Conservation (phyloP, 1,284 basidiomycete genomes). For the Takashimella tepidaria region DNA sequence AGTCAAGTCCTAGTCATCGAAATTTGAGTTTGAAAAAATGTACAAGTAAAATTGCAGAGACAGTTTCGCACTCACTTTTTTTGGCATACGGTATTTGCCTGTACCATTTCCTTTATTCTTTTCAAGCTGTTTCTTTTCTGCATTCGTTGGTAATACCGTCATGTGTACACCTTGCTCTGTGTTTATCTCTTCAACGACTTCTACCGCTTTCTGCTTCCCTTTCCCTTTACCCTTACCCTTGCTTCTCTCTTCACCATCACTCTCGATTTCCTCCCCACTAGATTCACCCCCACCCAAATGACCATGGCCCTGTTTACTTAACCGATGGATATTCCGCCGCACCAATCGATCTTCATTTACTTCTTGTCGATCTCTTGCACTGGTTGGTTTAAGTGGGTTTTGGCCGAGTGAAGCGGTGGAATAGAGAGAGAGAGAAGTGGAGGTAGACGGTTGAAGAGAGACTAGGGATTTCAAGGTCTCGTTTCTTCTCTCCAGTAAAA, state of each 20-base stretch:
- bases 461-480: conserved; percentile 40
- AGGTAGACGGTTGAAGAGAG: conserved; percentile 27
- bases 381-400: conserved; percentile 40
- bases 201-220: conserved; percentile 58
- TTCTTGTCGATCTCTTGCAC: conserved; percentile 58
- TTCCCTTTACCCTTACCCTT: conserved; percentile 52
- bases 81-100: conserved; percentile 22
- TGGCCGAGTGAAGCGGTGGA: conserved; percentile 40
- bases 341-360: conserved; percentile 70
- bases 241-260: conserved; percentile 57
- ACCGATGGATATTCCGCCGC: conserved; percentile 61
- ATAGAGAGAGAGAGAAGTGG: conserved; percentile 27
- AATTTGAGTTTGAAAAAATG: too few species aligned
- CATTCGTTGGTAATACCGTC: conserved; percentile 41
- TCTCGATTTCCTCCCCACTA: conserved; percentile 23
- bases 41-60: not conserved
- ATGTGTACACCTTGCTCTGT: conserved; percentile 50
- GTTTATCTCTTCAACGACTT: conserved; percentile 52
- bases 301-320: conserved; percentile 48
- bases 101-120: conserved; percentile 17
- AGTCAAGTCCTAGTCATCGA: too few species aligned
- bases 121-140: conserved; percentile 18
- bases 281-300: conserved; percentile 57
- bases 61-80: conserved; percentile 26
- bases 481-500: conserved; percentile 41